These are phyloP conservation scores for Mediolabrus comicus DNA, from an alignment of 108 stramenopile genomes.

Conservation along the genomic window DNA sequence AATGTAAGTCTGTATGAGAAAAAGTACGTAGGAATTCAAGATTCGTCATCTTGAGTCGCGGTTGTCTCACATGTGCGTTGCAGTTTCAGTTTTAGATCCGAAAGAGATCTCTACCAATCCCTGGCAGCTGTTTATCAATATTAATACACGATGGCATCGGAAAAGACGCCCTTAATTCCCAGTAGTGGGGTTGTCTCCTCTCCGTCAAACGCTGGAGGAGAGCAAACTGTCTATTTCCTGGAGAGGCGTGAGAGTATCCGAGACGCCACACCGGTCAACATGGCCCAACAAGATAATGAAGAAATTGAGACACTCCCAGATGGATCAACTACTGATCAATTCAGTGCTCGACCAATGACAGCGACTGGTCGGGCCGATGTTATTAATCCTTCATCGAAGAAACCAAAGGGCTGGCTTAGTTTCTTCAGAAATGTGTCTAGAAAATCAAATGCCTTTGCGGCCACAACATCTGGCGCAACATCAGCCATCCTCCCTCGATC, in stretches of 20 bases:
- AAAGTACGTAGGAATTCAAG: too few relatives aligned
- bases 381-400: not conserved
- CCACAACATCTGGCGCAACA: slow-evolving; percentile 10
- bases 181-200: slow-evolving; percentile 4
- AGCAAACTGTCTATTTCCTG: slow-evolving; percentile 40
- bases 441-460: slow-evolving; percentile 44
- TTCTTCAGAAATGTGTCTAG: slow-evolving; percentile 45
- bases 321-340: slow-evolving; percentile 43
- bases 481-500: slow-evolving; percentile 16
- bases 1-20: too few relatives aligned
- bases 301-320: slow-evolving; percentile 53
- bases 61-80: too few relatives aligned
- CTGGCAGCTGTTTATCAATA: too few relatives aligned
- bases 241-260: slow-evolving; percentile 24
- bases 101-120: too few relatives aligned
- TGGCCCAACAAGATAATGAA: slow-evolving; percentile 19
- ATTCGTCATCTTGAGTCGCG: too few relatives aligned
- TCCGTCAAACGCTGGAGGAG: slow-evolving; percentile 27
- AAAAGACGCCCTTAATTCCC: slow-evolving; percentile 30
- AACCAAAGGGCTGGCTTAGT: slow-evolving; percentile 33
- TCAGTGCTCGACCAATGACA: slow-evolving; percentile 39
- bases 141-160: slow-evolving; percentile 20
- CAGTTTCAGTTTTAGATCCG: too few relatives aligned
- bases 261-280: not conserved
- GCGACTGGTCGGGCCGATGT: not conserved